Conservation (phyloP, 1,284 basidiomycete species). For the Dichomitus squalens region DNA sequence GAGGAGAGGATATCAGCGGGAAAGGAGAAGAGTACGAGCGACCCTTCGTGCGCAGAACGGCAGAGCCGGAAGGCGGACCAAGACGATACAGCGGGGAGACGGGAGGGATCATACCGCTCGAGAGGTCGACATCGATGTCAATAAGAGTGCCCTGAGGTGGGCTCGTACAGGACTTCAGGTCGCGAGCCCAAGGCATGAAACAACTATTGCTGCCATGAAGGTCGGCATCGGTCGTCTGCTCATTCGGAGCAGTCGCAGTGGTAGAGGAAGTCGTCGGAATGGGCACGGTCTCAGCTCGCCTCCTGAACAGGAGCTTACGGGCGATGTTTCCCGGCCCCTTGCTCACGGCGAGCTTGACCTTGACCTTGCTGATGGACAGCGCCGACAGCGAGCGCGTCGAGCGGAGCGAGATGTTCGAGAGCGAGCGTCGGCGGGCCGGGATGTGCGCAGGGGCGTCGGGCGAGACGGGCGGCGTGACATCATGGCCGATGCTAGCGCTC, state of each 20-base stretch:
- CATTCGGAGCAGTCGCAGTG: conserved; percentile 2
- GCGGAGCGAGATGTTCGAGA: conserved; percentile 53
- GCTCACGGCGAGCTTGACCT: conserved; percentile 46
- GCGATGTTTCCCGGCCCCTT: conserved; percentile 52
- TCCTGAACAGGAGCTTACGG: conserved; percentile 55
- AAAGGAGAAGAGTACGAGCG: conserved; percentile 66
- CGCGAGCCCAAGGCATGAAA: conserved; percentile 46
- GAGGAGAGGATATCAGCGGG: conserved; percentile 47
- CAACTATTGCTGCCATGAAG: conserved; percentile 38
- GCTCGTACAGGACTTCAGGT: conserved; percentile 34
- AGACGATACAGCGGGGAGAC: conserved; percentile 25
- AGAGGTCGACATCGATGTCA: conserved; percentile 31
- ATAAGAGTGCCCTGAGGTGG: conserved; percentile 33
- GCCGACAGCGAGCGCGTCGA: conserved; percentile 47
- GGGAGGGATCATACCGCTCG: conserved; percentile 23
- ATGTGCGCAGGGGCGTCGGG: conserved; percentile 22
- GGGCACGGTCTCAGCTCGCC: conserved; percentile 26
- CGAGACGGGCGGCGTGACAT: conserved; percentile 19
- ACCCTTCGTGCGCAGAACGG: conserved; percentile 47
- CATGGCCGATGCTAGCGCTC: conserved; percentile 13
- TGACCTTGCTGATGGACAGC: conserved; percentile 48
- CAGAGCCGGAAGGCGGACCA: conserved; percentile 24
- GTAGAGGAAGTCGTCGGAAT: conserved; percentile 12
- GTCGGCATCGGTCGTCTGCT: conserved; percentile 21
- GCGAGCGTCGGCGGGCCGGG: conserved; percentile 54